Conservation (phyloP, 208 protist genomes). For the Acanthamoeba quina region DNA sequence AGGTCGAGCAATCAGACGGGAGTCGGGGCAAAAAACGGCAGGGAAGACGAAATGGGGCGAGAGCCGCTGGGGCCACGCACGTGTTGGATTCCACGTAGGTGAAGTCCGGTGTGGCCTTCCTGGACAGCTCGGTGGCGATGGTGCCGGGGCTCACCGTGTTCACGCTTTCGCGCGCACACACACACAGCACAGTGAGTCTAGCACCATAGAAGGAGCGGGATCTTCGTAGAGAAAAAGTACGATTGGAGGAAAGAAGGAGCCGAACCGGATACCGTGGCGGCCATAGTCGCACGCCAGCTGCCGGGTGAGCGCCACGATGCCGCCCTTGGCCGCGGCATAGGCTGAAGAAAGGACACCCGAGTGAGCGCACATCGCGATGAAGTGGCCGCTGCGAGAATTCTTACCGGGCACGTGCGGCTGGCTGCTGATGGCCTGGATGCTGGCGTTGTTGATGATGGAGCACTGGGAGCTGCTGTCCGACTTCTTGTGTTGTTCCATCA, state of each 20-base stretch:
- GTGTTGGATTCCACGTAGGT: conserved; percentile 40
- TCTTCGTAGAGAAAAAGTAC: background rate
- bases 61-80: background rate
- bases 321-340: conserved; percentile 28
- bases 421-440: conserved; percentile 36
- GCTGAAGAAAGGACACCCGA: background rate
- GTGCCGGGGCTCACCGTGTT: conserved; percentile 36
- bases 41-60: background rate
- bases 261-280: background rate
- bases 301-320: background rate
- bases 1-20: background rate
- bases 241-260: background rate
- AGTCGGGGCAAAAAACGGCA: background rate
- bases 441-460: conserved; percentile 67
- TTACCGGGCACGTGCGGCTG: conserved; percentile 2
- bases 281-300: conserved; percentile 61
- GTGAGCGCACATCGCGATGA: background rate
- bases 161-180: background rate
- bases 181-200: background rate
- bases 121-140: background rate
- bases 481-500: conserved; percentile 12
- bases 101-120: background rate
- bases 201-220: background rate
- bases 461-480: background rate
- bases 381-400: background rate